Percentiles rank a stretch among this genome's conserved stretches.
Evolutionary conservation across 768 basidiomycete species (phyloP).

Genomic region (Phylloporus sp.): DNA sequence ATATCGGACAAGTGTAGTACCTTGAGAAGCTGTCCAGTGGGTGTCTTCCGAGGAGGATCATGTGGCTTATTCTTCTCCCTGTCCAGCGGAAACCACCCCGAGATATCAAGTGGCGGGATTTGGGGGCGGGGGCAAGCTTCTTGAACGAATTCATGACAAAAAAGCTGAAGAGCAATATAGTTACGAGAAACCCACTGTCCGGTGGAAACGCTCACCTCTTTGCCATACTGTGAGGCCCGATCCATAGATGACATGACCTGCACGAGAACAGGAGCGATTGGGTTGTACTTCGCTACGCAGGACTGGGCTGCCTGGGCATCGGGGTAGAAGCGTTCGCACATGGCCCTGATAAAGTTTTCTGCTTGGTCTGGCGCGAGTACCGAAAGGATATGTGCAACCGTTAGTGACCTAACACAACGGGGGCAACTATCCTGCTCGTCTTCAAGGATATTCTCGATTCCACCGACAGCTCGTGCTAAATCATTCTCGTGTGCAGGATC

Average conservation of each 20-base stretch:
- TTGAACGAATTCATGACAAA: conserved; percentile 63
- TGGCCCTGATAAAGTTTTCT: conserved; percentile 48
- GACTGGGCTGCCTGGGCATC: too few relatives aligned
- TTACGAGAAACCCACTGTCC: not conserved
- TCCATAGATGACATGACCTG: conserved; percentile 72
- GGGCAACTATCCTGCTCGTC: conserved; percentile 52
- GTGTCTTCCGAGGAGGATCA: conserved; percentile 57
- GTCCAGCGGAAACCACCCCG: conserved; percentile 67
- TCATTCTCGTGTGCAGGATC: conserved; percentile 47
- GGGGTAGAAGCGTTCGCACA: conserved; percentile 60
- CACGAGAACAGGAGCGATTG: conserved; percentile 53
- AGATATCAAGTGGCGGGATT: conserved; percentile 57
- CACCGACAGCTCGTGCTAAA: conserved; percentile 49
- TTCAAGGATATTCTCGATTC: conserved; percentile 58
- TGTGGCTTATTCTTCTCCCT: conserved; percentile 78
- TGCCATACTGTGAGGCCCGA: conserved; percentile 68
- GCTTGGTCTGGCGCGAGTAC: conserved; percentile 60
- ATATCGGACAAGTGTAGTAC: conserved; percentile 76
- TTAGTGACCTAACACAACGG: conserved; percentile 56
- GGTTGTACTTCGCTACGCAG: conserved; percentile 49
- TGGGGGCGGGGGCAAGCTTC: conserved; percentile 52
- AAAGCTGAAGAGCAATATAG: conserved; percentile 32
- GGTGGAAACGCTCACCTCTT: conserved; percentile 44
- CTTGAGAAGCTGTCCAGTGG: conserved; percentile 63
- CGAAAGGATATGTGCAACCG: conserved; percentile 62